Base-by-base conservation (phyloP, 2,329 filamentous ascomycete genomes). In the Bertia moriformis region DNA sequence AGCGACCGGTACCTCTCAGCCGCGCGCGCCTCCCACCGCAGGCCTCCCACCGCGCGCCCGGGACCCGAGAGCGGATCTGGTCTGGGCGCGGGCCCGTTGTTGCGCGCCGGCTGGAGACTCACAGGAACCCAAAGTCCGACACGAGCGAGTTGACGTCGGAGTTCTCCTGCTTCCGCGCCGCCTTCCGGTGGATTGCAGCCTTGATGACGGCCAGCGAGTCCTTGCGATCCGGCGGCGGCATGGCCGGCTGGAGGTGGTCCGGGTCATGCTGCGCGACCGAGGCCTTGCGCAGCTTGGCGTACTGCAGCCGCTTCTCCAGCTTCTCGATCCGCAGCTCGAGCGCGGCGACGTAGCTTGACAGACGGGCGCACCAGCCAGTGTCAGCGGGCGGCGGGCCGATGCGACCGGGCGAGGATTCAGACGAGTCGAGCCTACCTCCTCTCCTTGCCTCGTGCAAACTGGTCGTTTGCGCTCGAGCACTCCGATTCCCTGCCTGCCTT, bases 401-500 rank as follows among this genome's bases (percentile, higher is more conserved):
- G 39, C 14, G 33, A 17, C 39, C 17, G 39, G 39, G 40, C 19
- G 15, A 17, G 7, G 19, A 19, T 32, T 19, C 17, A 39, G 4
- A 13, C 5, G 18, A 40, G 10, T n/a, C 3, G 13, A 20, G 49
- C 60, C 42, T 48, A 77, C 77, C 88, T 96, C 51, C 89, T 71
- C 55, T 96, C 91, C 58, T 96, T 96, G 44, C 91, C 91, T 45
- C 87, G 73, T 1, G 89, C 88, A 59, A 95, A 96, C 56, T 95
- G 87, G 53, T 96, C 89, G 51, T 93, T 95, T 4, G 87, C 88
- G 41, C 87, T 87, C 4, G 87, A 94, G 57, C 91, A 98, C 54
- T 93, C 87, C 43, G 70, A 78, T 40, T 83, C 78, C 44, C 86
- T 81, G 19, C 88, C 87, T 13, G 86, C 85, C 60, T 87, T 88